These are phyloP conservation scores for Wickerhamia fluorescens DNA, from an alignment of 805 yeast species.

Conservation along the genomic window DNA sequence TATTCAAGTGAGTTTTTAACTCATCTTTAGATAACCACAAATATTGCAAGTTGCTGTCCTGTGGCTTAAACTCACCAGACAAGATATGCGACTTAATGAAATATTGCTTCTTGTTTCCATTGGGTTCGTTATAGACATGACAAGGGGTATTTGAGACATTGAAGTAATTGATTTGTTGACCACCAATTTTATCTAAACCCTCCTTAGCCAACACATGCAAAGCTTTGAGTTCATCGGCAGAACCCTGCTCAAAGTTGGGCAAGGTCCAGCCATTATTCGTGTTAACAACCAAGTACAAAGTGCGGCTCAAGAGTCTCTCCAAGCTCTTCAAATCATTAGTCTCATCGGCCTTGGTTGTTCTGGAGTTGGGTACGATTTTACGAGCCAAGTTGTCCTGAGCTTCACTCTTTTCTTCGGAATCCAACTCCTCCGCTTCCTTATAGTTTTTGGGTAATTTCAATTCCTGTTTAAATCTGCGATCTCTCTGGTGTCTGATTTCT, in stretches of 20 bases:
- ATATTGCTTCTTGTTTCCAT: conserved; percentile 43
- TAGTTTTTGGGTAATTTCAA: conserved; percentile 67
- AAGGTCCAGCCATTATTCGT: conserved; percentile 54
- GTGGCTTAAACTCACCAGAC: conserved; percentile 64
- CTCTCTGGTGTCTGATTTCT: conserved; percentile 81
- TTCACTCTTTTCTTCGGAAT: conserved; percentile 16
- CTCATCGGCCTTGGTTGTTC: conserved; percentile 73
- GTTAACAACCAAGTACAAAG: conserved; percentile 69
- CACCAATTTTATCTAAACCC: conserved; percentile 68
- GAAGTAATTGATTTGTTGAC: conserved; percentile 74
- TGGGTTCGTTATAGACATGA: conserved; percentile 50
- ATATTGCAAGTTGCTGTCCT: conserved; percentile 38
- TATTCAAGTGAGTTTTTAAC: conserved; percentile 44
- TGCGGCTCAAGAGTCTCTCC: conserved; percentile 73
- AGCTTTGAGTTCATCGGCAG: conserved; percentile 38
- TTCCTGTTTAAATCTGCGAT: conserved; percentile 75
- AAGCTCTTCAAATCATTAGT: conserved; percentile 55
- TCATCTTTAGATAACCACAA: conserved; percentile 88
- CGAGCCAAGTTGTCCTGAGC: conserved; percentile 49
- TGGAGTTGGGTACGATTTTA: conserved; percentile 62
- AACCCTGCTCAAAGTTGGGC: conserved; percentile 56
- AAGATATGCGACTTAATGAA: conserved; percentile 81
- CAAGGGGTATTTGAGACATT: conserved; percentile 88
- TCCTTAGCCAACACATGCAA: conserved; percentile 69
- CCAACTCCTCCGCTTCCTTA: conserved; percentile 27